These are phyloP conservation scores for Emmonsiellopsis sp. DNA, from an alignment of 2,329 filamentous ascomycete species.

Conservation along the genomic window DNA sequence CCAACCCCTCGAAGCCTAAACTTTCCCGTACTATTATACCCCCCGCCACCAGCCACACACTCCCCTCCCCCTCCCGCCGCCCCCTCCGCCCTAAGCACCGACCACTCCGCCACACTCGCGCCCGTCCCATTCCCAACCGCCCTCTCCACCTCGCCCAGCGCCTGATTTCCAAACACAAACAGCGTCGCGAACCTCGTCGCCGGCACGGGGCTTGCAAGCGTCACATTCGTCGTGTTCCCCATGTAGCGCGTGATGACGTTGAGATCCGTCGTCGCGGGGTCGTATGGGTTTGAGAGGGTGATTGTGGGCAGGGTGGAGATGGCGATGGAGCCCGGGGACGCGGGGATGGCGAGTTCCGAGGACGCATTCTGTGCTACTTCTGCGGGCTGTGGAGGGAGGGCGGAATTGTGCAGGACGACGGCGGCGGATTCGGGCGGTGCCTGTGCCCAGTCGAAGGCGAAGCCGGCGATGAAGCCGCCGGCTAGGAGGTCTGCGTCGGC, in stretches of 20 bases:
- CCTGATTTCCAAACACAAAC: conserved; percentile 35
- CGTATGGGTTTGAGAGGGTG: conserved; percentile 28
- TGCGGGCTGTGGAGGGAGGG: conserved; percentile 12
- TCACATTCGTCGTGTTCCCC: conserved; percentile 35
- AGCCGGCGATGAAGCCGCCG: conserved; percentile 26
- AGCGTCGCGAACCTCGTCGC: conserved; percentile 34
- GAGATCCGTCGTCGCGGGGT: conserved; percentile 20
- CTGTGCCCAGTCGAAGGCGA: conserved; percentile 53
- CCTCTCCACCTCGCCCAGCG: conserved; percentile 18
- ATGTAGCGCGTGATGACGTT: conserved; percentile 27
- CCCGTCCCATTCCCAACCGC: conserved; percentile 30
- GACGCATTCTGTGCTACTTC: too few species aligned
- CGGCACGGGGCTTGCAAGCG: conserved; percentile 22
- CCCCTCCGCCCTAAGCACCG: conserved; percentile 24
- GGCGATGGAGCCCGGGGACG: conserved; percentile 12
- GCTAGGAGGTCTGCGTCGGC: conserved; percentile 23
- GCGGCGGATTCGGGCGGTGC: conserved; percentile 45
- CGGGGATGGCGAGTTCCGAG: conserved; percentile 2
- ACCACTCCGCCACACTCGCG: conserved; percentile 40
- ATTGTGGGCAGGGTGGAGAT: conserved; percentile 22
- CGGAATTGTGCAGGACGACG: conserved; percentile 46
- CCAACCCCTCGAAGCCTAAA: neutral
- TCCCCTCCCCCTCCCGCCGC: neutral
- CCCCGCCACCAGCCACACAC: neutral
- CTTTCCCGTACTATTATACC: neutral